These are phyloP conservation scores for Neurospora sp. DNA, from an alignment of 495 filamentous ascomycete genomes.

Conservation along the genomic window DNA sequence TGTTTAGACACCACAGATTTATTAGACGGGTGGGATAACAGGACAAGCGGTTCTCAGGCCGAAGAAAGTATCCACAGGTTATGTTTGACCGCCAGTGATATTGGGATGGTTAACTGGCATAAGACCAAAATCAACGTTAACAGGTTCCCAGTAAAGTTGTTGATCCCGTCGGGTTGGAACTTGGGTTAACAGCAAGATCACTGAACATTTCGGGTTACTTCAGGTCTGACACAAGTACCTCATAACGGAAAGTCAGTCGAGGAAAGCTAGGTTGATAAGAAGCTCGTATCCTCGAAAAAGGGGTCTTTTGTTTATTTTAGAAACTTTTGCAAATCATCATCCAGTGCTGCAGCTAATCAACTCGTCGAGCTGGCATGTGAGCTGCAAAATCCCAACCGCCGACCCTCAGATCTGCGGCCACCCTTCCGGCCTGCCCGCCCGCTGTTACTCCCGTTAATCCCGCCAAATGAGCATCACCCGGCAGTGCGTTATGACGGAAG, in stretches of 20 bases:
- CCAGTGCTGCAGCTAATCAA: not conserved
- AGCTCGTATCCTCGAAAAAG: not conserved
- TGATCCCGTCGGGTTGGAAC: not conserved
- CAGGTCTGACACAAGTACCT: not conserved
- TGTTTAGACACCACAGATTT: not conserved
- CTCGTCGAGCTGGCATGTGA: not conserved
- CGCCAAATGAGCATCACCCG: not conserved
- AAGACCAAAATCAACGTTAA: not conserved
- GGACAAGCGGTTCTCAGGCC: not conserved
- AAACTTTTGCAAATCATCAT: not conserved
- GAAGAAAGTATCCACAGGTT: not conserved
- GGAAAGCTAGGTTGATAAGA: not conserved
- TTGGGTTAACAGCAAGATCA: not conserved
- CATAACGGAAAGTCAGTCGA: not conserved
- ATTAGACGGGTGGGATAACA: not conserved
- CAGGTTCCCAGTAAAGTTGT: not conserved
- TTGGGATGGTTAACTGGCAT: not conserved
- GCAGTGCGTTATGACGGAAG: not conserved
- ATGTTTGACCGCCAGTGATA: not conserved
- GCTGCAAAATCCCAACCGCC: not conserved
- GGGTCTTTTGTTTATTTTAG: not conserved
- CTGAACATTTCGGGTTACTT: not conserved
- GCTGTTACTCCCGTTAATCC: not conserved
- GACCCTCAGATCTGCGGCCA: not conserved
- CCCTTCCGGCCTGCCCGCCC: not conserved